Conservation (phyloP, 1,284 basidiomycete genomes). For the Cutaneotrichosporon cavernicola region DNA sequence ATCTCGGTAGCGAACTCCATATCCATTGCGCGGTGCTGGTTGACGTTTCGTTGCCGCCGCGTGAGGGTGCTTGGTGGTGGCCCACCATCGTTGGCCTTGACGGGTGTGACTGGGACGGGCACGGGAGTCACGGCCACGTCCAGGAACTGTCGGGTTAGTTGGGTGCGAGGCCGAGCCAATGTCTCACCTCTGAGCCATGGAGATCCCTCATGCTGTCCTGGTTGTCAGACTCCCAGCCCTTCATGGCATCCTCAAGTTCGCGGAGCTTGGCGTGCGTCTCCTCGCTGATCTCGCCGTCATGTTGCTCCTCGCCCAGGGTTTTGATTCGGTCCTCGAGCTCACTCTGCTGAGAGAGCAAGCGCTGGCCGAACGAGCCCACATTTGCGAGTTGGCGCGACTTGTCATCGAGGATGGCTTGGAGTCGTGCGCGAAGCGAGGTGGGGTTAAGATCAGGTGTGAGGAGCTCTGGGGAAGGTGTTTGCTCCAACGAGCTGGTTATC, state of each 20-base stretch:
- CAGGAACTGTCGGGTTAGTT: constrained; percentile 13
- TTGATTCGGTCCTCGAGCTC: constrained; percentile 83
- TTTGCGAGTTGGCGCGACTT: constrained; percentile 88
- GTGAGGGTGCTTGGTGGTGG: constrained; percentile 38
- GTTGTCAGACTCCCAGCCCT: constrained; percentile 79
- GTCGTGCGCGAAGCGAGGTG: constrained; percentile 52
- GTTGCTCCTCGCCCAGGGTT: constrained; percentile 67
- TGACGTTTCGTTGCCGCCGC: constrained; percentile 52
- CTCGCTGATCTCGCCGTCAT: constrained; percentile 53
- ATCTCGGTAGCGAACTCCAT: constrained; percentile 93
- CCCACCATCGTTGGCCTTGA: constrained; percentile 14
- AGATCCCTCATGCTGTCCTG: constrained; percentile 71
- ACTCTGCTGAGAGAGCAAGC: constrained; percentile 83
- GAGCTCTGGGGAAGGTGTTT: constrained; percentile 21
- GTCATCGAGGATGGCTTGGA: constrained; percentile 75
- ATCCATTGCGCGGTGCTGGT: constrained; percentile 53
- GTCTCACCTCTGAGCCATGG: constrained; percentile 62
- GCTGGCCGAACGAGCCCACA: constrained; percentile 83
- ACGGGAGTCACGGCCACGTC: constrained; percentile 12
- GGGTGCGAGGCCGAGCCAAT: background rate
- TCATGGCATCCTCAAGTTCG: constrained; percentile 73
- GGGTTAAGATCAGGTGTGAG: constrained; percentile 30
- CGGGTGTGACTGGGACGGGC: constrained; percentile 13
- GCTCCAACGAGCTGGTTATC: constrained; percentile 28
- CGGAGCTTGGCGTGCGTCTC: constrained; percentile 69